A percentile compares a stretch with the other conserved stretches of the same genome.
phyloP scores from a whole-genome alignment of 495 filamentous ascomycete genomes.

The Aspergillus heteromorphus region DNA sequence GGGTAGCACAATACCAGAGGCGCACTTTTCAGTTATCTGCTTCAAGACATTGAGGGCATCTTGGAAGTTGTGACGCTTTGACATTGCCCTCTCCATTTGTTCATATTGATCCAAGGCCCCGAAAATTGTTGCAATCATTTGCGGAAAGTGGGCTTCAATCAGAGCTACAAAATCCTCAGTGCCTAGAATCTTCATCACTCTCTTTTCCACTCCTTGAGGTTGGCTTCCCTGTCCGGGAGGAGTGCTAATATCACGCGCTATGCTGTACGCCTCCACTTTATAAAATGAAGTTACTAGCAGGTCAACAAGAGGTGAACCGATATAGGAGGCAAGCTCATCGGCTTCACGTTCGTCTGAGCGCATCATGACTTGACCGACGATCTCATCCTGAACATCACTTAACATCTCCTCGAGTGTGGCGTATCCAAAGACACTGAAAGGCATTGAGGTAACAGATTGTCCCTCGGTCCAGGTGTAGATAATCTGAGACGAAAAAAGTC shows the following conservation, averaged over 20 bases:
- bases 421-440: constrained; percentile 80
- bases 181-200: constrained; percentile 64
- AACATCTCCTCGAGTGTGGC: constrained; percentile 62
- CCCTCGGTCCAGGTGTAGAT: constrained; percentile 83
- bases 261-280: constrained; percentile 76
- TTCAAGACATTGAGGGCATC: constrained; percentile 58
- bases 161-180: constrained; percentile 55
- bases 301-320: constrained; percentile 50
- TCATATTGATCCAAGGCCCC: constrained; percentile 66
- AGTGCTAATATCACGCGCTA: constrained; percentile 69
- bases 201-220: constrained; percentile 59
- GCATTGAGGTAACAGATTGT: constrained; percentile 60
- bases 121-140: constrained; percentile 71
- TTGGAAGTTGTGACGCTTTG: constrained; percentile 53
- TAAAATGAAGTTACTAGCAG: constrained; percentile 66
- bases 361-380: constrained; percentile 80
- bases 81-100: constrained; percentile 66
- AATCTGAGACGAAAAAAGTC: constrained; percentile 87
- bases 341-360: constrained; percentile 62
- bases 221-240: constrained; percentile 45
- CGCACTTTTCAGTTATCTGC: constrained; percentile 59
- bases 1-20: constrained; percentile 56
- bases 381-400: constrained; percentile 68
- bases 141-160: constrained; percentile 63
- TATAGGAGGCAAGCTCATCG: constrained; percentile 47